A percentile compares a stretch with the other conserved stretches of the same genome.
Evolutionary conservation across 2,329 filamentous ascomycete species (phyloP).

Genomic region (Talaromyces sp.): DNA sequence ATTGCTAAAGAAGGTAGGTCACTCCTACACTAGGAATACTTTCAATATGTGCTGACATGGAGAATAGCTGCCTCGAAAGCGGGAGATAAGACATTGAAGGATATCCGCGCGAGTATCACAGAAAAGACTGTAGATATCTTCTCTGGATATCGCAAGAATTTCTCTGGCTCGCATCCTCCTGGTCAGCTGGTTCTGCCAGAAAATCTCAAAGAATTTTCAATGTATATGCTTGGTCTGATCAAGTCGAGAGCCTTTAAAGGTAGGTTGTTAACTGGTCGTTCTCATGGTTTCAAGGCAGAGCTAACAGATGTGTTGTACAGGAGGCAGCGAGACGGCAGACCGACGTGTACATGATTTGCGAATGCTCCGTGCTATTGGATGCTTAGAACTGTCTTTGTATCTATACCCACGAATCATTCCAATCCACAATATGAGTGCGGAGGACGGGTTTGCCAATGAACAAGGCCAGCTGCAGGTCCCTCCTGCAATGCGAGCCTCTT

Average conservation of each 20-base stretch:
- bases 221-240: constrained; percentile 87
- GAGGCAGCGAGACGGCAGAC: constrained; percentile 79
- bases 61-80: constrained; percentile 74
- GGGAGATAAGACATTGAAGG: constrained; percentile 69
- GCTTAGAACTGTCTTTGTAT: constrained; percentile 79
- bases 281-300: neutral
- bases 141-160: constrained; percentile 87
- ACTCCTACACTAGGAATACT: neutral
- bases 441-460: constrained; percentile 89
- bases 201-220: constrained; percentile 90
- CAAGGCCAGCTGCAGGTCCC: constrained; percentile 85
- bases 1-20: constrained; percentile 73
- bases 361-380: constrained; percentile 81
- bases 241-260: constrained; percentile 90
- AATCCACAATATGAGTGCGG: constrained; percentile 78
- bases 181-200: constrained; percentile 93
- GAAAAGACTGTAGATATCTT: constrained; percentile 93
- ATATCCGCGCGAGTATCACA: constrained; percentile 74
- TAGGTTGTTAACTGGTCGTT: constrained; percentile 20
- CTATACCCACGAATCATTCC: constrained; percentile 92
- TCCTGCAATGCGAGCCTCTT: constrained; percentile 72
- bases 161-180: constrained; percentile 77
- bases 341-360: constrained; percentile 86
- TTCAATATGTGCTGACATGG: neutral
- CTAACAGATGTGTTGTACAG: neutral